These are phyloP conservation scores for Aspergillus hortae DNA, from an alignment of 2,329 filamentous ascomycete species.

Conservation along the genomic window DNA sequence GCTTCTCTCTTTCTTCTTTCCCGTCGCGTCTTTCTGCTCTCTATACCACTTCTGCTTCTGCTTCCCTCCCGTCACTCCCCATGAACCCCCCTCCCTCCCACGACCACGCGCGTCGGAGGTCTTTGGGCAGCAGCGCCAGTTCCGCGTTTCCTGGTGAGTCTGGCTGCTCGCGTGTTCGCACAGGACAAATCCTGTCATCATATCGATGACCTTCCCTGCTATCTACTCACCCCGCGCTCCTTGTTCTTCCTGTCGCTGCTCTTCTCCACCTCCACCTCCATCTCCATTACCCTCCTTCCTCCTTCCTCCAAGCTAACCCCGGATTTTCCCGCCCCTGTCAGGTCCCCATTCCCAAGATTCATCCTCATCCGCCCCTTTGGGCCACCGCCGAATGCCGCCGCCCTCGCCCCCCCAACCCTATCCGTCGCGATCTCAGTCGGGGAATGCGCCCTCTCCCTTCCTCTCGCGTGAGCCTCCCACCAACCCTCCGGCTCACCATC, in stretches of 20 bases:
- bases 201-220: neutral
- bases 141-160: slow-evolving; percentile 37
- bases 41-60: neutral
- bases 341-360: slow-evolving; percentile 27
- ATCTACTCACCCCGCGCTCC: neutral
- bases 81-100: slow-evolving; percentile 35
- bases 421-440: slow-evolving; percentile 39
- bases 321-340: neutral
- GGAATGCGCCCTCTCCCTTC: slow-evolving; percentile 37
- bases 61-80: slow-evolving; percentile 22
- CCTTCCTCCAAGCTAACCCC: slow-evolving; percentile 10
- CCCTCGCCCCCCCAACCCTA: slow-evolving; percentile 50
- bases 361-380: slow-evolving; percentile 31
- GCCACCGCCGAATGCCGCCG: slow-evolving; percentile 48
- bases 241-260: neutral
- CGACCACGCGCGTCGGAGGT: slow-evolving; percentile 33
- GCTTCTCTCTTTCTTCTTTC: slow-evolving; percentile 9
- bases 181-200: neutral
- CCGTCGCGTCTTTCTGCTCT: neutral
- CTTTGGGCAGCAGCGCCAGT: slow-evolving; percentile 35
- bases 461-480: slow-evolving; percentile 55
- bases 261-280: neutral
- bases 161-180: neutral
- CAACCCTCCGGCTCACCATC: slow-evolving; percentile 47
- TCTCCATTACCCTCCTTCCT: neutral